phyloP scores from a whole-genome alignment of 2,329 filamentous ascomycete species.

The Alternaria conjuncta region DNA sequence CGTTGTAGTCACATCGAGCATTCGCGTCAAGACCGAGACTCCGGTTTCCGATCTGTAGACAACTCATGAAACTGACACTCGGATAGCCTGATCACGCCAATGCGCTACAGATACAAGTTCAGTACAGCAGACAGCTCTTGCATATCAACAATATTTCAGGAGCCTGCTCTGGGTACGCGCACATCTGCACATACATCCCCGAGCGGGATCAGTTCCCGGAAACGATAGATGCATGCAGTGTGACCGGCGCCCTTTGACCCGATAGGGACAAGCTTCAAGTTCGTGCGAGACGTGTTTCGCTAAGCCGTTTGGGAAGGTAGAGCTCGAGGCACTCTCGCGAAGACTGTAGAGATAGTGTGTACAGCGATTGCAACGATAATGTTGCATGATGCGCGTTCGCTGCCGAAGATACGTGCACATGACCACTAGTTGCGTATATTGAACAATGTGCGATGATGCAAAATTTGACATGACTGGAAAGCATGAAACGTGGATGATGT shows the following conservation, averaged over 20 bases:
- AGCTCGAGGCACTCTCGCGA: neutral
- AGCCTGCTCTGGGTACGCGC: neutral
- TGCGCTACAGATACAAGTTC: neutral
- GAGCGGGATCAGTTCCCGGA: neutral
- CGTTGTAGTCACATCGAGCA: neutral
- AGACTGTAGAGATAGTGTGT: neutral
- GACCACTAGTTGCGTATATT: neutral
- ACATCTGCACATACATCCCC: neutral
- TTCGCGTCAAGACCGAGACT: neutral
- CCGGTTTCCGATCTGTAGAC: neutral
- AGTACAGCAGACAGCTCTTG: neutral
- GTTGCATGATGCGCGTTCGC: neutral
- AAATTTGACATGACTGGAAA: neutral
- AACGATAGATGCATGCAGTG: constrained; percentile 6
- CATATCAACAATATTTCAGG: neutral
- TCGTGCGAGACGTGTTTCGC: constrained; percentile 1
- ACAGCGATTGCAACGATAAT: neutral
- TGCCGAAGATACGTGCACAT: neutral
- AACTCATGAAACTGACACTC: neutral
- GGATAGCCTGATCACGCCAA: neutral
- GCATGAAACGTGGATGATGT: neutral
- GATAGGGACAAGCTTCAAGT: neutral
- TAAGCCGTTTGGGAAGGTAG: constrained; percentile 14
- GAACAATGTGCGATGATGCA: neutral
- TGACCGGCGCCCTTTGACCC: constrained; percentile 1